A percentile compares a stretch with the other conserved stretches of the same genome.
Conservation (phyloP, 1,284 basidiomycete species). For the Rhodotorula glutinis region DNA sequence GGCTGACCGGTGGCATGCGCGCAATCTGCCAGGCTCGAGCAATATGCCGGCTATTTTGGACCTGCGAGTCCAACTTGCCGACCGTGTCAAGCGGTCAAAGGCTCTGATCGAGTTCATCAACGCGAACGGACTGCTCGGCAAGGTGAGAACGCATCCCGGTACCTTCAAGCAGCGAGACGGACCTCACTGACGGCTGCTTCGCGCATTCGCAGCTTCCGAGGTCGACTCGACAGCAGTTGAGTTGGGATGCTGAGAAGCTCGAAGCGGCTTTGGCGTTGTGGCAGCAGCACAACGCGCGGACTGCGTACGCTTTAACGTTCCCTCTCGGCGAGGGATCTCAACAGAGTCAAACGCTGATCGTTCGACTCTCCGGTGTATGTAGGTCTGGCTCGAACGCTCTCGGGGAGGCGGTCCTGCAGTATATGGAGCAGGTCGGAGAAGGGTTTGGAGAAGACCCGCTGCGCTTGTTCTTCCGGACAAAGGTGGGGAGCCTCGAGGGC, state of each 20-base stretch:
- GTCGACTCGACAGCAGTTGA: slow-evolving; percentile 68
- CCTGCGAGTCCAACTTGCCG: slow-evolving; percentile 70
- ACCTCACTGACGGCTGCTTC: background rate
- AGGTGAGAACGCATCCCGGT: slow-evolving; percentile 54
- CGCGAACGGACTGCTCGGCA: slow-evolving; percentile 70
- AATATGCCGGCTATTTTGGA: slow-evolving; percentile 75
- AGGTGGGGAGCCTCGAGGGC: too few relatives aligned
- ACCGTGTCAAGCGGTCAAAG: slow-evolving; percentile 69
- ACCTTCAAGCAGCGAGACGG: background rate
- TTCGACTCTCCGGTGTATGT: background rate
- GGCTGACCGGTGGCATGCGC: too few relatives aligned
- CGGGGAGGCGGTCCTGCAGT: slow-evolving; percentile 57
- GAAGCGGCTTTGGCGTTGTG: slow-evolving; percentile 79
- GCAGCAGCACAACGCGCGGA: slow-evolving; percentile 68
- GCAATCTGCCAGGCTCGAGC: slow-evolving; percentile 58
- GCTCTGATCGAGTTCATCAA: slow-evolving; percentile 85
- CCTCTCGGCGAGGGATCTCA: too few relatives aligned
- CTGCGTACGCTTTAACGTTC: slow-evolving; percentile 51
- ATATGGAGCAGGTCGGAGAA: slow-evolving; percentile 56
- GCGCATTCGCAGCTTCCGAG: slow-evolving; percentile 65
- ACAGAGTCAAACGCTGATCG: too few relatives aligned
- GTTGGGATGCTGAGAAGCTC: slow-evolving; percentile 83
- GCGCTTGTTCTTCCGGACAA: slow-evolving; percentile 76
- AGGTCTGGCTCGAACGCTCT: slow-evolving; percentile 46
- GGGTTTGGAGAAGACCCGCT: slow-evolving; percentile 66